A percentile compares a stretch with the other conserved stretches of the same genome.
These are phyloP conservation scores for Thecaphora frezii DNA, from an alignment of 1,284 basidiomycete species.

Conservation along the genomic window DNA sequence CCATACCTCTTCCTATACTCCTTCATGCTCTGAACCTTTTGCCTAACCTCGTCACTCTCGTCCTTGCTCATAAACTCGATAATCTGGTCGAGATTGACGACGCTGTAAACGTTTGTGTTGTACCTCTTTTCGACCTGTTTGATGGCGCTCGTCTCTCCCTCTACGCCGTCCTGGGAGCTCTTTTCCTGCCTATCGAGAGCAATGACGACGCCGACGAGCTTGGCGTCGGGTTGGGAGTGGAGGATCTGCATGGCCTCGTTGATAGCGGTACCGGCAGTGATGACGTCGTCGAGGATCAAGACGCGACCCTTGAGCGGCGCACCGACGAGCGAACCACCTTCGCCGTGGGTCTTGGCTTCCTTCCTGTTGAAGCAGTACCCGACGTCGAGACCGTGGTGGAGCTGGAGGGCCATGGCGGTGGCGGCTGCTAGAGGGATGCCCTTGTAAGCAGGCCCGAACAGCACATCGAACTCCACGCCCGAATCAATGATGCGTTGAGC, in stretches of 20 bases:
- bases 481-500: slow-evolving; percentile 70
- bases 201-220: slow-evolving; percentile 83
- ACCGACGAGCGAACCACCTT: slow-evolving; percentile 92
- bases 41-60: slow-evolving; percentile 61
- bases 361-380: slow-evolving; percentile 92
- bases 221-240: slow-evolving; percentile 31
- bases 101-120: slow-evolving; percentile 71
- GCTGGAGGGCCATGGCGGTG: slow-evolving; percentile 73
- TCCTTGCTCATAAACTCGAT: slow-evolving; percentile 76
- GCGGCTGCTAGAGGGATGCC: slow-evolving; percentile 91
- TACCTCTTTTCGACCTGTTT: slow-evolving; percentile 80
- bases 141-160: slow-evolving; percentile 38
- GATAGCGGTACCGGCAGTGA: slow-evolving; percentile 74
- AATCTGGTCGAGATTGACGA: slow-evolving; percentile 80
- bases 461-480: slow-evolving; percentile 71
- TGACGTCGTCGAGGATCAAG: slow-evolving; percentile 86
- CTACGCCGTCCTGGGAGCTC: slow-evolving; percentile 64
- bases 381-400: slow-evolving; percentile 69
- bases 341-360: slow-evolving; percentile 93
- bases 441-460: slow-evolving; percentile 98
- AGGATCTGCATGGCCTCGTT: slow-evolving; percentile 55
- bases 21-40: slow-evolving; percentile 75
- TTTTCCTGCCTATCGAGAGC: slow-evolving; percentile 88
- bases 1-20: slow-evolving; percentile 81
- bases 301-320: slow-evolving; percentile 76